A percentile compares a stretch with the other conserved stretches of the same genome.
Conservation (phyloP, 2,329 filamentous ascomycete species). For the Trichoderma koningiopsis region DNA sequence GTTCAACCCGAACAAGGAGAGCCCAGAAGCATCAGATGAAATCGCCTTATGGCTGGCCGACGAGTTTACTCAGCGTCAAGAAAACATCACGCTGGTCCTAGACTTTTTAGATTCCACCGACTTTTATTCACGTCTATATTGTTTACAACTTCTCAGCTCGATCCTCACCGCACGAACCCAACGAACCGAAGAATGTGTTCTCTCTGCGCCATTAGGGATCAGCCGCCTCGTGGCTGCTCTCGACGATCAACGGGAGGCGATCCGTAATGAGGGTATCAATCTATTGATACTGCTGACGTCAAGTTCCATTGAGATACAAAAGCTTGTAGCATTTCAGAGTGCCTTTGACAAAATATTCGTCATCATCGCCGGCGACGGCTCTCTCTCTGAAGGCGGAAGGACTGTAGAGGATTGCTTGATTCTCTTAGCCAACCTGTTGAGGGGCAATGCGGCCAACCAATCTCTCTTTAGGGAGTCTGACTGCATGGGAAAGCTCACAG, state of each 20-base stretch:
- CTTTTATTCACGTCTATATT: conserved; percentile 90
- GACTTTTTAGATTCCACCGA: conserved; percentile 85
- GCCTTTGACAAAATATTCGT: conserved; percentile 85
- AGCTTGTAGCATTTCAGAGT: conserved; percentile 93
- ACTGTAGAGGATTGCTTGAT: conserved; percentile 92
- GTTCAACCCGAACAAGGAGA: conserved; percentile 71
- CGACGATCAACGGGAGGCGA: conserved; percentile 81
- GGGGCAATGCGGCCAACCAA: conserved; percentile 88
- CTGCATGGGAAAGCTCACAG: conserved; percentile 71
- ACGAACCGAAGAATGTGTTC: conserved; percentile 90
- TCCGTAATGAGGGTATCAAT: conserved; percentile 85
- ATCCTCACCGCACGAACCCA: conserved; percentile 85
- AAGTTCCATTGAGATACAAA: conserved; percentile 84
- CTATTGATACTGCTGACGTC: conserved; percentile 87
- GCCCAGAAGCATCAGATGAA: conserved; percentile 92
- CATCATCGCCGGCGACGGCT: conserved; percentile 81
- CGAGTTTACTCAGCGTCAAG: conserved; percentile 96
- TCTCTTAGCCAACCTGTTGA: conserved; percentile 83
- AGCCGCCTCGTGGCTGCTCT: conserved; percentile 81
- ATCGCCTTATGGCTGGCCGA: conserved; percentile 95
- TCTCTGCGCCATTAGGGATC: conserved; percentile 85
- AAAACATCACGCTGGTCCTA: conserved; percentile 89
- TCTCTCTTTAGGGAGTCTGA: conserved; percentile 91
- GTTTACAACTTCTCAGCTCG: conserved; percentile 82
- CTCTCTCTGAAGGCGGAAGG: conserved; percentile 78